Percentiles rank a stretch among this genome's conserved stretches.
Conservation (phyloP, 495 filamentous ascomycete species). For the Penicillium soppii region DNA sequence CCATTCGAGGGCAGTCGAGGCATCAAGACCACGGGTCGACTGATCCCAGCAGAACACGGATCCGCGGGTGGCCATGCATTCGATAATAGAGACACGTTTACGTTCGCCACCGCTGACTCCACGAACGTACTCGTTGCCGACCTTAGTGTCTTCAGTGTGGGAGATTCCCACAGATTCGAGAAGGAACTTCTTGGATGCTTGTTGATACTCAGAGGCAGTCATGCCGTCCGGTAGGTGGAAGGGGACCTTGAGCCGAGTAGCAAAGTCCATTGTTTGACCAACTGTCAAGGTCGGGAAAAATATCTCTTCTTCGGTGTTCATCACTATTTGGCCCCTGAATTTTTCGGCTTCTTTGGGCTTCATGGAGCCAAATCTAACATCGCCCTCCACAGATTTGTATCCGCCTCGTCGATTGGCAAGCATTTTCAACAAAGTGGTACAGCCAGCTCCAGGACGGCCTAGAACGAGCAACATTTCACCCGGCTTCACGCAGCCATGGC, state of each 20-base stretch:
- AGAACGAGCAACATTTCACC: conserved; percentile 50
- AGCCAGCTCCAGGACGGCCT: conserved; percentile 46
- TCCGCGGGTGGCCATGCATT: conserved; percentile 60
- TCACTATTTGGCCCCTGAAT: conserved; percentile 72
- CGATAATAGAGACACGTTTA: conserved; percentile 68
- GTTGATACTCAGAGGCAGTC: conserved; percentile 49
- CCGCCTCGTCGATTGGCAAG: conserved; percentile 62
- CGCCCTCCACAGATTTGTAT: conserved; percentile 52
- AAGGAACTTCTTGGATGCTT: conserved; percentile 61
- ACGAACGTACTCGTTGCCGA: conserved; percentile 74
- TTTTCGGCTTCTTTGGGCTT: conserved; percentile 52
- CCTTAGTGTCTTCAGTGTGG: conserved; percentile 77
- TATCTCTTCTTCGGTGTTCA: conserved; percentile 67
- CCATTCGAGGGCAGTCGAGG: conserved; percentile 58
- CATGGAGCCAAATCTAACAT: conserved; percentile 60
- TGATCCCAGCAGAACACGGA: conserved; percentile 66
- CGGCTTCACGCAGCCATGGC: conserved; percentile 54
- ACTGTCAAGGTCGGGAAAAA: conserved; percentile 73
- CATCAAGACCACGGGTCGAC: conserved; percentile 59
- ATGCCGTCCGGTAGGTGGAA: conserved; percentile 29
- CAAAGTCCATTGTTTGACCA: conserved; percentile 70
- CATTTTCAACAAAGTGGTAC: conserved; percentile 57
- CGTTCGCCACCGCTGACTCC: conserved; percentile 86
- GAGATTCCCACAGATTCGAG: conserved; percentile 71
- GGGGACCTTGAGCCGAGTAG: conserved; percentile 43